A percentile compares a stretch with the other conserved stretches of the same genome.
Conservation (phyloP, 2,329 filamentous ascomycete genomes). For the Alternaria postmessia region DNA sequence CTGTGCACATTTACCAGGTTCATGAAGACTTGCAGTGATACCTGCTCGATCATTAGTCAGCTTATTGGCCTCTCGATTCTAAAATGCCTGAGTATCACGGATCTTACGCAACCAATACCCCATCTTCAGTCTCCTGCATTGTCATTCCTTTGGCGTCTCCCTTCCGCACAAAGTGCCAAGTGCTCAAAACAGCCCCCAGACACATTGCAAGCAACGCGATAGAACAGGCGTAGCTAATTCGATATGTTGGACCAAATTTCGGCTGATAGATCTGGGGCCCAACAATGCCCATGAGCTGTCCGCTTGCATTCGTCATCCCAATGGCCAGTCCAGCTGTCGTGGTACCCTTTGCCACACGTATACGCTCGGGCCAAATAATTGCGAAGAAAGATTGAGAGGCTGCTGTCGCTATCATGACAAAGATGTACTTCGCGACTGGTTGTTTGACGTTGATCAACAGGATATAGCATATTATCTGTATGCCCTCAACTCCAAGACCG, state of each 20-base stretch:
- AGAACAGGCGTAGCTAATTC: constrained; percentile 49
- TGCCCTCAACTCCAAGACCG: constrained; percentile 38
- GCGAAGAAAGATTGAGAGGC: constrained; percentile 52
- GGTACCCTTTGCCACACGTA: constrained; percentile 51
- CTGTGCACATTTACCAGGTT: not conserved
- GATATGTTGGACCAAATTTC: constrained; percentile 52
- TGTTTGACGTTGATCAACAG: constrained; percentile 50
- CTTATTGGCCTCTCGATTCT: not conserved
- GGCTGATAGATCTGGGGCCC: constrained; percentile 54
- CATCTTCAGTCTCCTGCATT: not conserved
- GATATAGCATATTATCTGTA: constrained; percentile 52
- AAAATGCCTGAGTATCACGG: not conserved
- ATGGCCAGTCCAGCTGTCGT: constrained; percentile 52
- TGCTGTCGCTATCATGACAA: constrained; percentile 53
- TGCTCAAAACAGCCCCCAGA: constrained; percentile 5
- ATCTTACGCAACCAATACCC: not conserved
- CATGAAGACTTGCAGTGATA: not conserved
- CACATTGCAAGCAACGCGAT: constrained; percentile 43
- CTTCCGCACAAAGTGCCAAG: not conserved
- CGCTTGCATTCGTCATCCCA: constrained; percentile 46
- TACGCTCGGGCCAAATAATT: constrained; percentile 54
- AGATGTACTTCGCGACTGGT: constrained; percentile 50
- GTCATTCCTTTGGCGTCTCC: not conserved
- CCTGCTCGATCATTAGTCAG: not conserved
- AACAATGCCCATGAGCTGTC: constrained; percentile 44